Conservation (phyloP, 495 filamentous ascomycete genomes). For the Rusavskia elegans region DNA sequence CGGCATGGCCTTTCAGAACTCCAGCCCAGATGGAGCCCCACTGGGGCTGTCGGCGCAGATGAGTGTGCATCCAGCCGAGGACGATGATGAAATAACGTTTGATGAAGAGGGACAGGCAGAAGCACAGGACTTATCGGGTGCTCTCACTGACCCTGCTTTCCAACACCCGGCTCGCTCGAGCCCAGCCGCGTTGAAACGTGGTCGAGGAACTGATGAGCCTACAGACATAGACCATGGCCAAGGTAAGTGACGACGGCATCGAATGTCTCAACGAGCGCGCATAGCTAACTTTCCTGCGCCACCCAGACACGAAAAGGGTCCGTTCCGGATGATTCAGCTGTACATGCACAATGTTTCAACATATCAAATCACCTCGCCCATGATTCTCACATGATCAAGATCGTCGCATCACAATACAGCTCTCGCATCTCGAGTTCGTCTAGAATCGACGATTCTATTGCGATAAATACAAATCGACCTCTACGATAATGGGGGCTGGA, state of each 20-base stretch:
- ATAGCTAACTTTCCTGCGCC: no score
- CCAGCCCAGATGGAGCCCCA: no score
- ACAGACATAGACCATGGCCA: neutral
- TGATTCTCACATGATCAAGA: no score
- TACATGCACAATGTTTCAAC: neutral
- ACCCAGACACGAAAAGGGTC: neutral
- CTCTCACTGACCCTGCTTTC: neutral
- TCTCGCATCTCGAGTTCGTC: no score
- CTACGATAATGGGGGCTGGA: no score
- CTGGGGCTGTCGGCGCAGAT: neutral
- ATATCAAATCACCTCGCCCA: neutral
- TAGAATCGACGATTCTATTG: no score
- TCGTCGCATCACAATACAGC: no score
- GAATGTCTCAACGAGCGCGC: no score
- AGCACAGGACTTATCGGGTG: conserved; percentile 5
- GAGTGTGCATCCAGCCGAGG: neutral
- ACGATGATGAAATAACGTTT: conserved; percentile 30
- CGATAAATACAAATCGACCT: no score
- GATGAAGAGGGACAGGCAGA: conserved; percentile 18
- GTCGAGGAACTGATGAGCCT: neutral
- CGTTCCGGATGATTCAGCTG: neutral
- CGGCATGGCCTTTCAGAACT: no score
- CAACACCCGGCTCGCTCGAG: conserved; percentile 1
- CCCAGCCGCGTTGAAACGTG: conserved; percentile 5
- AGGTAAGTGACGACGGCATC: neutral